Percentiles rank a stretch among this genome's conserved stretches.
Evolutionary conservation across 768 basidiomycete genomes (phyloP).

Genomic region (Nidularia sp.): DNA sequence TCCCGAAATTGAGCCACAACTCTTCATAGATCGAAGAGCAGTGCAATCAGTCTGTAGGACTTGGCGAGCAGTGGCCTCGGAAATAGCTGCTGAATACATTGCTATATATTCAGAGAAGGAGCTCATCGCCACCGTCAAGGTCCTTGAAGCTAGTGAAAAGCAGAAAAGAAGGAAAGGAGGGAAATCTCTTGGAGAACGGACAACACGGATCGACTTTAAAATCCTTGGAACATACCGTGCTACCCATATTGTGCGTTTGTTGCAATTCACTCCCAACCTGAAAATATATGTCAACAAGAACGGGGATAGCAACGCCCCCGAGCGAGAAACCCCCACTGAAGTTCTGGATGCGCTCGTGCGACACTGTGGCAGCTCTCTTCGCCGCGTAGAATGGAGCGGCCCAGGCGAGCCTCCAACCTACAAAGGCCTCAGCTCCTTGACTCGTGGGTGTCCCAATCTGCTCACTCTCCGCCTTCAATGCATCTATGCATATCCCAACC

Average conservation of each 20-base stretch:
- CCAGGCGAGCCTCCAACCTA: conserved; percentile 37
- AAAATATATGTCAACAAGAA: conserved; percentile 38
- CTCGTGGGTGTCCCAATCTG: conserved; percentile 25
- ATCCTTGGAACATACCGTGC: conserved; percentile 25
- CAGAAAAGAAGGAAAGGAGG: conserved; percentile 11
- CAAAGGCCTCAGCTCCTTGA: conserved; percentile 31
- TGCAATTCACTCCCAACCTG: conserved; percentile 38
- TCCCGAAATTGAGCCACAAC: conserved; percentile 22
- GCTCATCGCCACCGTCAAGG: conserved; percentile 24
- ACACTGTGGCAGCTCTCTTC: conserved; percentile 23
- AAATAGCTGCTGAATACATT: conserved; percentile 37
- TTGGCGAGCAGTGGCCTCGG: conserved; percentile 30
- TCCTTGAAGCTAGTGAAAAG: conserved; percentile 25
- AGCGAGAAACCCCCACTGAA: conserved; percentile 20
- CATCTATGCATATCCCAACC: conserved; percentile 28
- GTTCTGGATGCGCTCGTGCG: conserved; percentile 27
- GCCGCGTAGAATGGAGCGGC: conserved; percentile 40
- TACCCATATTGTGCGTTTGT: conserved; percentile 26
- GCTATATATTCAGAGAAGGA: conserved; percentile 30
- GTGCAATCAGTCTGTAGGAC: conserved; percentile 30
- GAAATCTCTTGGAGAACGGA: conserved; percentile 30
- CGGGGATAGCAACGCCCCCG: conserved; percentile 9
- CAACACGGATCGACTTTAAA: conserved; percentile 37
- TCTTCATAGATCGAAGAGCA: conserved; percentile 21
- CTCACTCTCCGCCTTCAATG: conserved; percentile 35